Evolutionary conservation across 108 stramenopile genomes (phyloP), one percentile per base, ranked within the genome.

Genomic region (Nitzschia putrida): DNA sequence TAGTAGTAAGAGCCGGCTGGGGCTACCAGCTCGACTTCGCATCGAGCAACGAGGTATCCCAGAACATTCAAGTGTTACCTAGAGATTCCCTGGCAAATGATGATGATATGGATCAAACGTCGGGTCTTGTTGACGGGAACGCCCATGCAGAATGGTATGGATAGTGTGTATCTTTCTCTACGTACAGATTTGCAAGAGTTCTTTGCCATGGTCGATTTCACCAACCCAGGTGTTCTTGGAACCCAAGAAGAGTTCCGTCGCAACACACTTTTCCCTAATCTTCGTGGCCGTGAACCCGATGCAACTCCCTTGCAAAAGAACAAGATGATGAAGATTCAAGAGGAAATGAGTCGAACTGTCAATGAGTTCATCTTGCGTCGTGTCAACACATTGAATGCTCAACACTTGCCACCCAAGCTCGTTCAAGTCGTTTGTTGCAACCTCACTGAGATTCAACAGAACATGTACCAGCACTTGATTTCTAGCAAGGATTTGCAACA

Each of bases 381-480:
- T n/a, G 83, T 96, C 68, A 99, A 99, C 76, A 95, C 94, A 2
- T 74, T 99, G 44, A 97, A 98, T 77, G 97, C 98, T 9, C 74
- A 99, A 77, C 97, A 98, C 73, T 82, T 99, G 52, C 98, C 98
- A 53, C 97, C 98, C 47, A 99, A 99, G 72, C 81, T 99, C 38
- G 96, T 97, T 9, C 98, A 99, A 79, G 96, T 99, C 47, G 97
- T 99, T 16, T 97, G 97, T 72, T 98, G 97, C 77, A 85, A 96
- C 58, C 74, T 97, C 49, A 98, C 98, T 16, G 88, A 90, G 37
- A 92, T 97, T 74, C 98, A 99, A 64, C 81, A 86, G 68, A 86
- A 89, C 53, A 97, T 99, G 92, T 99, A 99, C 80, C 76, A 89
- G 53, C 94, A 94, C 76, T 69, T 99, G 42, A 76, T 97, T 21